These are phyloP conservation scores for Periconia macrospinosa DNA, from an alignment of 2,329 filamentous ascomycete genomes.

Conservation along the genomic window DNA sequence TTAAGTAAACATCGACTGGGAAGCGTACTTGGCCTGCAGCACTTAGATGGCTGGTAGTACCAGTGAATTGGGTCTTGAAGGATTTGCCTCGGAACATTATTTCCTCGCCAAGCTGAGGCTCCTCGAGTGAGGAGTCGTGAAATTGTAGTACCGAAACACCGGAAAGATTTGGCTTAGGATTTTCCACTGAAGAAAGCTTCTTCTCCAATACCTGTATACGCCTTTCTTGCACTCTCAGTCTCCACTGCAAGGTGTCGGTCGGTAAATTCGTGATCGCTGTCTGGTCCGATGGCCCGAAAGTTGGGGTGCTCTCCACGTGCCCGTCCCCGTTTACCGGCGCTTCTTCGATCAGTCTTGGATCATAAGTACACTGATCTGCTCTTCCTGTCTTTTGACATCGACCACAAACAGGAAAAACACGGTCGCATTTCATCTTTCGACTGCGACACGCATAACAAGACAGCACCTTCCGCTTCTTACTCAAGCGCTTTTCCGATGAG, in stretches of 20 bases:
- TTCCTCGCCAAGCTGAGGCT: conserved; percentile 33
- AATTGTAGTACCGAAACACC: conserved; percentile 14
- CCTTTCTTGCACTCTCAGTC: conserved; percentile 32
- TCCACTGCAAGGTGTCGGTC: conserved; percentile 28
- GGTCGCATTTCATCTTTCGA: conserved; percentile 53
- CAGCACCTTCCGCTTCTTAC: conserved; percentile 49
- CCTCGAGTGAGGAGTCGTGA: conserved; percentile 13
- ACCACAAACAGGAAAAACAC: conserved; percentile 48
- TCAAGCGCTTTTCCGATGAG: conserved; percentile 42
- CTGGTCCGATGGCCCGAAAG: conserved; percentile 4
- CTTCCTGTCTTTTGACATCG: conserved; percentile 49
- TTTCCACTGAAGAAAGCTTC: conserved; percentile 27
- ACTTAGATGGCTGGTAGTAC: conserved; percentile 45
- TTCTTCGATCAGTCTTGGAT: conserved; percentile 40
- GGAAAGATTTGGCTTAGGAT: conserved; percentile 8
- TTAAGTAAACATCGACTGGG: background rate
- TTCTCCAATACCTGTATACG: conserved; percentile 35
- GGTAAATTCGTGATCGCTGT: conserved; percentile 5
- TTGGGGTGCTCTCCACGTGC: conserved; percentile 16
- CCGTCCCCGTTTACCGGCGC: conserved; percentile 23
- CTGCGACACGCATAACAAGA: conserved; percentile 52
- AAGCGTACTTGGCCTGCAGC: conserved; percentile 34
- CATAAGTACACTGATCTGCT: conserved; percentile 46
- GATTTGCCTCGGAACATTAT: conserved; percentile 48
- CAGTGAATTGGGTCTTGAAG: conserved; percentile 51